Conservation (phyloP, 78 protist genomes). For the slime mould (Dictyostelium discoideum) region dicty_2.7 NC_007088.5:6686001-6686500, state of each 20-base stretch:
- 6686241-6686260: conserved; percentile 95
- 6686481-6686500: conserved; percentile 95
- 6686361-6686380: conserved; percentile 82
- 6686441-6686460: conserved; percentile 97
- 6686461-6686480: conserved; percentile 98
- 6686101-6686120: conserved; percentile 28
- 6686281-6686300: conserved; percentile 98
- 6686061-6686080: conserved; percentile 52
- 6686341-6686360: conserved; percentile 89
- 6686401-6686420: conserved; percentile 86
- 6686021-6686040: conserved; percentile 89
- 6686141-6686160: conserved; percentile 86
- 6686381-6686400: conserved; percentile 83
- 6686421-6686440: conserved; percentile 99
- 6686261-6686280: conserved; percentile 92
- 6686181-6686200: conserved; percentile 91
- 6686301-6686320: conserved; percentile 96
- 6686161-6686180: conserved; percentile 91
- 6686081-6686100: background rate
- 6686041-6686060: conserved; percentile 87
- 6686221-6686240: conserved; percentile 98
- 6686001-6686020: conserved; percentile 74
- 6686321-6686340: conserved; percentile 89
- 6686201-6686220: conserved; percentile 99
- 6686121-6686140: conserved; percentile 63